Conservation (phyloP, 1,284 basidiomycete genomes). For the Papiliotrema terrestris region DNA sequence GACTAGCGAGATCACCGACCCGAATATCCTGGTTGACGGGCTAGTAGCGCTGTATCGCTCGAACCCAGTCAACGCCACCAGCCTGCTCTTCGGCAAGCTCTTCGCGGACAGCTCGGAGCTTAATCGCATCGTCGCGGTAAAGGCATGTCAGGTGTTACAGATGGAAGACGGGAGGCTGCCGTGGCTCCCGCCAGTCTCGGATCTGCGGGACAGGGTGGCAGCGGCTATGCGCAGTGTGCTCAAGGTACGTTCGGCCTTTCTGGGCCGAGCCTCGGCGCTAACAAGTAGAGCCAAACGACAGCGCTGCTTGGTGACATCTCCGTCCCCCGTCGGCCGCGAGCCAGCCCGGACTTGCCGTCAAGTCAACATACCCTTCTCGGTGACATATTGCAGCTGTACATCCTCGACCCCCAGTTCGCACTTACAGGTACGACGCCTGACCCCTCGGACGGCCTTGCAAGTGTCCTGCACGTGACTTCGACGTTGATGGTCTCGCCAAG, state of each 20-base stretch:
- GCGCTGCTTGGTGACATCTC: not conserved
- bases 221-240: constrained; percentile 26
- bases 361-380: not conserved
- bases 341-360: constrained; percentile 7
- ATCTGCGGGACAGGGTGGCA: constrained; percentile 22
- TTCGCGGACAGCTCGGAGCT: constrained; percentile 72
- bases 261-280: not conserved
- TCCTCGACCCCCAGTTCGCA: not conserved
- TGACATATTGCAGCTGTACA: constrained; percentile 6
- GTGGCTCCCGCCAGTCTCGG: constrained; percentile 24
- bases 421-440: not conserved
- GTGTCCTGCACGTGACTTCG: not conserved
- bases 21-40: constrained; percentile 72
- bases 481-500: not conserved
- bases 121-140: constrained; percentile 71
- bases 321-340: constrained; percentile 7
- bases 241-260: constrained; percentile 19
- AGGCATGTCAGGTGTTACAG: constrained; percentile 60
- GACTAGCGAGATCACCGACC: constrained; percentile 60
- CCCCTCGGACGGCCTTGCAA: not conserved
- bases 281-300: not conserved
- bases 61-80: constrained; percentile 60
- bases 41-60: constrained; percentile 69
- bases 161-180: constrained; percentile 39
- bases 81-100: constrained; percentile 63